phyloP scores from a whole-genome alignment of 2,329 filamentous ascomycete species.

The Aspergillus sp. region DNA sequence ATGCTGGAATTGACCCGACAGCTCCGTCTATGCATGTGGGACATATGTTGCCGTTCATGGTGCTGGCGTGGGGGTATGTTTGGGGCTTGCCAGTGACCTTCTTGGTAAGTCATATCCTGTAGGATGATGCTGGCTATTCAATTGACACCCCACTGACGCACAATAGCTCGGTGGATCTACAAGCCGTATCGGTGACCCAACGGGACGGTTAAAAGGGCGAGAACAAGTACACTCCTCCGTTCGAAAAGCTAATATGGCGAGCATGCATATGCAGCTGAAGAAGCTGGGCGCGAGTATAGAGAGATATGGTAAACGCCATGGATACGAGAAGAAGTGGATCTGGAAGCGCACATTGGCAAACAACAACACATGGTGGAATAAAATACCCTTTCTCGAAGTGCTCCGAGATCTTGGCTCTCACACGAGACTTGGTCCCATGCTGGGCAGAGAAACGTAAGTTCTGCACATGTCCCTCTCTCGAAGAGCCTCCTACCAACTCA shows the following conservation, averaged over 20 bases:
- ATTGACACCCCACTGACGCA: conserved; percentile 14
- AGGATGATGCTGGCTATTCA: background rate
- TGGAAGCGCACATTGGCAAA: conserved; percentile 71
- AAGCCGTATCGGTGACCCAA: conserved; percentile 47
- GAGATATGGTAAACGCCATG: conserved; percentile 61
- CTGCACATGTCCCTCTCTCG: background rate
- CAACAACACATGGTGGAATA: conserved; percentile 82
- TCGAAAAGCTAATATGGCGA: conserved; percentile 47
- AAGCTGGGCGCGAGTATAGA: conserved; percentile 75
- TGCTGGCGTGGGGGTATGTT: conserved; percentile 50
- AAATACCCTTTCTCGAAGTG: conserved; percentile 70
- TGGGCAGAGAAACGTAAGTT: conserved; percentile 80
- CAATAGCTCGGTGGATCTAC: conserved; percentile 48
- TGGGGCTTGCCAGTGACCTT: conserved; percentile 47
- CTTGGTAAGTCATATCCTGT: conserved; percentile 35
- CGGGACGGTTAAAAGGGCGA: conserved; percentile 42
- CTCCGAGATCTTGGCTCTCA: conserved; percentile 70
- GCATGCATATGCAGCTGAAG: conserved; percentile 51
- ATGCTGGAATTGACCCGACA: conserved; percentile 51
- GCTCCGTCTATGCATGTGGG: conserved; percentile 51
- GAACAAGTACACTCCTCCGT: conserved; percentile 35
- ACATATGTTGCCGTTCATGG: conserved; percentile 53
- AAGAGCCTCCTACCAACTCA: background rate
- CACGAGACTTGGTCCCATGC: conserved; percentile 79
- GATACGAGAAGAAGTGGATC: conserved; percentile 61